Percentiles rank a stretch among this genome's conserved stretches.
Conservation (phyloP, 495 filamentous ascomycete species). For the Penicillium longicatenatum region DNA sequence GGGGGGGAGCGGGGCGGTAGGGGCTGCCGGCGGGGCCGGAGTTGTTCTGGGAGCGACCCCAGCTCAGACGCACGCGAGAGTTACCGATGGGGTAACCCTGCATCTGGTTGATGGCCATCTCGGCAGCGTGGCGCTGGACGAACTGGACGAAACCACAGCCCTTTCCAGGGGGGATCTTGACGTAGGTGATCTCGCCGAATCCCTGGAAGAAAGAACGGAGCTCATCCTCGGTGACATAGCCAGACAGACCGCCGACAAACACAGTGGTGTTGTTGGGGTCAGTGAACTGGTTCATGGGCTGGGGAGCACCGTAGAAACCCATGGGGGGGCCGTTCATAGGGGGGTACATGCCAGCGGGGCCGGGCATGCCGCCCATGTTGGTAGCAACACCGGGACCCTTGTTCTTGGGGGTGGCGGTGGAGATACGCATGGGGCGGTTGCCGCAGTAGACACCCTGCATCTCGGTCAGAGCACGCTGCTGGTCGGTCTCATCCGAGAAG, state of each 20-base stretch:
- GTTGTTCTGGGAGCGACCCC: constrained; percentile 99
- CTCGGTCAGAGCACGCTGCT: constrained; percentile 91
- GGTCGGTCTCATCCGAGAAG: constrained; percentile 91
- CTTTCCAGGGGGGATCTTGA: constrained; percentile 99
- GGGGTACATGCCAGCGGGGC: constrained; percentile 51
- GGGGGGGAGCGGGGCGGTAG: constrained; percentile 93
- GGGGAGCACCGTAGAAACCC: constrained; percentile 78
- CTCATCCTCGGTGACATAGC: constrained; percentile 99
- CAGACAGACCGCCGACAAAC: constrained; percentile 95
- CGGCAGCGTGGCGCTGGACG: constrained; percentile 96
- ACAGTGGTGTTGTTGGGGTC: constrained; percentile 99
- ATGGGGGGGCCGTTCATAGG: constrained; percentile 80
- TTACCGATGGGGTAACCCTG: constrained; percentile 99
- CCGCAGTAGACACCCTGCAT: constrained; percentile 99
- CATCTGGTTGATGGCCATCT: constrained; percentile 99
- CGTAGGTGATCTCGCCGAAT: constrained; percentile 99
- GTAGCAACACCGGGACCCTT: constrained; percentile 64
- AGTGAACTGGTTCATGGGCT: constrained; percentile 99
- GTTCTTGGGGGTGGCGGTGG: constrained; percentile 97
- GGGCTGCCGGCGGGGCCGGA: constrained; percentile 96
- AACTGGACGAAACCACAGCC: constrained; percentile 99
- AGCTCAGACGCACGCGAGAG: constrained; percentile 94
- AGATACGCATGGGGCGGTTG: constrained; percentile 98
- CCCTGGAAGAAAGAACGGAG: constrained; percentile 99
- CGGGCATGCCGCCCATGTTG: constrained; percentile 56